phyloP scores from a whole-genome alignment of 495 filamentous ascomycete genomes.

The Aspergillus olivimuriae region DNA sequence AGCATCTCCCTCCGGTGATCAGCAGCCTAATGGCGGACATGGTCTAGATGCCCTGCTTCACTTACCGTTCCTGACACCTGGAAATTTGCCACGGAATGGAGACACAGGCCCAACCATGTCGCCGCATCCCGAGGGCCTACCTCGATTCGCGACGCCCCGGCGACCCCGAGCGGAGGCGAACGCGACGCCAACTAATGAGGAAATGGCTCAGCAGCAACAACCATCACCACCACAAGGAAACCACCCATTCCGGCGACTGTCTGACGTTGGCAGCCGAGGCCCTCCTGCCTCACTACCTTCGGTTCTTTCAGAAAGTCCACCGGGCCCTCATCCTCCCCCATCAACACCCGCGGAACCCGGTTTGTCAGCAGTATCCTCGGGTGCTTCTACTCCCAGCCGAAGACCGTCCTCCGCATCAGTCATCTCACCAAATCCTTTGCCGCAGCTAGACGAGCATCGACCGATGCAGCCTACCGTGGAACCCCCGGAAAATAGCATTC shows the following conservation, averaged over 20 bases:
- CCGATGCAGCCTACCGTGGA: conserved; percentile 29
- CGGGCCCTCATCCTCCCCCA: conserved; percentile 60
- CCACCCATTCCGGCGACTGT: conserved; percentile 26
- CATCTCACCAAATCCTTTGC: conserved; percentile 27
- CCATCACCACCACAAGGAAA: conserved; percentile 34
- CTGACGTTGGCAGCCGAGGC: conserved; percentile 29
- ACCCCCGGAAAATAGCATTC: conserved; percentile 18
- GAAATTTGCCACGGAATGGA: conserved; percentile 40
- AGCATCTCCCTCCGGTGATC: conserved; percentile 29
- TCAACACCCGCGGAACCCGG: conserved; percentile 62
- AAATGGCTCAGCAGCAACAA: no score
- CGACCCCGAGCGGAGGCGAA: conserved; percentile 44
- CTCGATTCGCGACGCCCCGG: conserved; percentile 44
- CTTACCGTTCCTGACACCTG: conserved; percentile 54
- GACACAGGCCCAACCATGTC: conserved; percentile 24
- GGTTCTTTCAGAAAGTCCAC: conserved; percentile 49
- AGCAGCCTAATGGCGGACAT: conserved; percentile 33
- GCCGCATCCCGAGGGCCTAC: conserved; percentile 35
- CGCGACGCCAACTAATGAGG: no score
- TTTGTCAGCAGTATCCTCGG: conserved; percentile 51
- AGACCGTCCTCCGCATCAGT: conserved; percentile 49
- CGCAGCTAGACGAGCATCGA: conserved; percentile 29
- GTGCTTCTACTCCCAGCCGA: conserved; percentile 48
- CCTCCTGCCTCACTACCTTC: conserved; percentile 29
- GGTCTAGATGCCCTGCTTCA: conserved; percentile 43